phyloP scores from a whole-genome alignment of 2,329 filamentous ascomycete genomes.

The Trichoderma citrinoviride region DNA sequence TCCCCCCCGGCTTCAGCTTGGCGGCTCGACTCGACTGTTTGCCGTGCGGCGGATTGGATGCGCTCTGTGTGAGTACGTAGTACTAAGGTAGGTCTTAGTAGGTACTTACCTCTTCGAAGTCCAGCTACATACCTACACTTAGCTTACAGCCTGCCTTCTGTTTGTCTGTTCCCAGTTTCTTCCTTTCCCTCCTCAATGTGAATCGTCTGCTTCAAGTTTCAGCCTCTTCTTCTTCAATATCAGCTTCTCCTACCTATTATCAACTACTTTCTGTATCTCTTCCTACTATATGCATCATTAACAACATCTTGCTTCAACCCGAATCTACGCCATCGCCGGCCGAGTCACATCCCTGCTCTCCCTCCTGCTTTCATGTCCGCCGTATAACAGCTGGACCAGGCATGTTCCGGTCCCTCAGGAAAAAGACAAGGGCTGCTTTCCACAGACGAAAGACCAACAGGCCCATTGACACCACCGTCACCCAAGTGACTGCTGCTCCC shows the following conservation, averaged over 20 bases:
- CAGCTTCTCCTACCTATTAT: not conserved
- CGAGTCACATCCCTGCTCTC: not conserved
- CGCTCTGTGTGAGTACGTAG: too few relatives aligned
- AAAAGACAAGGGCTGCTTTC: conserved; percentile 28
- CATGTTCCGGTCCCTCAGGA: conserved; percentile 31
- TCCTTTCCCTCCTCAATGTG: not conserved
- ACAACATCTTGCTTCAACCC: not conserved
- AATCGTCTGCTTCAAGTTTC: not conserved
- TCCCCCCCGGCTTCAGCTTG: not conserved
- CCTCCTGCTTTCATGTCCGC: conserved; percentile 3
- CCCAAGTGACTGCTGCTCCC: conserved; percentile 17
- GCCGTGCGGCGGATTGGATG: too few relatives aligned
- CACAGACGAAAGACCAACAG: conserved; percentile 24
- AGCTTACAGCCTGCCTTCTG: not conserved
- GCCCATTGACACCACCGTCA: not conserved
- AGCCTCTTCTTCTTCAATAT: not conserved
- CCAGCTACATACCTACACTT: not conserved
- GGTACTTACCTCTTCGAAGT: too few relatives aligned
- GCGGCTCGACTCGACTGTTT: not conserved
- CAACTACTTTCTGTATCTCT: not conserved
- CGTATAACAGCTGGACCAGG: conserved; percentile 9
- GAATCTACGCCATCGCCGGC: not conserved
- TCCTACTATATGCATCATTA: not conserved
- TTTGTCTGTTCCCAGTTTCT: not conserved
- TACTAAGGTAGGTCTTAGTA: too few relatives aligned